Base-by-base conservation (phyloP, 805 yeast species). In the Schwanniomyces sp. region DNA sequence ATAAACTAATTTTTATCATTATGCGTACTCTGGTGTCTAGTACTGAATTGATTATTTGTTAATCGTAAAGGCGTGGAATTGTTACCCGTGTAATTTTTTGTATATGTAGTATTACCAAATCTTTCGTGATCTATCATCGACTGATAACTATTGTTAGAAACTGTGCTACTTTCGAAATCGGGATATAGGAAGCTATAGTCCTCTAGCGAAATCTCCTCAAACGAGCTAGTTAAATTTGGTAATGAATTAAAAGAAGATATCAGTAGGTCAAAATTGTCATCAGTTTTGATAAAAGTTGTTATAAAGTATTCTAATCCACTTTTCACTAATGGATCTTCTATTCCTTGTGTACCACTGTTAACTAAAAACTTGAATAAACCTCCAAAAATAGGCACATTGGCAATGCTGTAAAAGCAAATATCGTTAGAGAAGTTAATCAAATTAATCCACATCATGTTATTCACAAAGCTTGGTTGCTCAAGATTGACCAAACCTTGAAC, bases 1-100 rank as follows among this genome's bases (percentile, higher is more conserved):
- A 41, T 32, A 28, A 30, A 4, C 14, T 11, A 7, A 32, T 2
- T 14, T 45, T 10, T 60, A 50, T 67, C 72, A 25, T 66, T 65
- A 50, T 66, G 72, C 30, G 63, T 56, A 40, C 70, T 67, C 43
- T 63, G 69, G 41, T 64, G 63, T 34, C 72, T 55, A 8, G 59
- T 54, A 5, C 60, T 52, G 41, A 54, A 59, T 18, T 58, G 45
- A 29, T 46, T 41, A 43, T 50, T 52, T 9, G 32, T 39, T 12
- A 42, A 16, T 34, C 26, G 43, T 11, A 43, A 11, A 16, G 55
- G 45, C 14, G 54, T 34, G 25, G 45, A 49, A 34, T 27, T 34
- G 17, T 45, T 34, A 8, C 29, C 30, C 7, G 21, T 5, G 11
- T 32, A 18, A 10, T 16, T 32, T 8, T 32, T 32, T 5, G n/a